Percentiles rank a stretch among this genome's conserved stretches.
Evolutionary conservation across 306 rosid species (phyloP).

Genomic region (Rosa chinensis): DNA sequence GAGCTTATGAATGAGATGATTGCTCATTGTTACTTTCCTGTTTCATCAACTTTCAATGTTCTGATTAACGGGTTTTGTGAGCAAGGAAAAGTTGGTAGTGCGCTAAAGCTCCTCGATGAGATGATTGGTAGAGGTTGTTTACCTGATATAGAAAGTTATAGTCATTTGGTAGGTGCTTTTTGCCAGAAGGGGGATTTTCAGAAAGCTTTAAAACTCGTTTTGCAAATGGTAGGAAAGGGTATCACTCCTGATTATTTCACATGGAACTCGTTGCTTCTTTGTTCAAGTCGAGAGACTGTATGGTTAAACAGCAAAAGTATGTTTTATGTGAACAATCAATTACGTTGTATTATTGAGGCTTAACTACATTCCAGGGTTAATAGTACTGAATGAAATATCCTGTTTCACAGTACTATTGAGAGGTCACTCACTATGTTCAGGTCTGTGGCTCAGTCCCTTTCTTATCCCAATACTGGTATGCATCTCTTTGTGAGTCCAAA

Average conservation of each 20-base stretch:
- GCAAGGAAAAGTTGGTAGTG: constrained; percentile 52
- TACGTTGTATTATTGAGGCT: constrained; percentile 25
- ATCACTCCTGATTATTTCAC: constrained; percentile 44
- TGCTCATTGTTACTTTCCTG: constrained; percentile 46
- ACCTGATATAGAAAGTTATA: constrained; percentile 44
- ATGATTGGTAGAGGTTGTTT: constrained; percentile 55
- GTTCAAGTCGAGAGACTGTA: constrained; percentile 34
- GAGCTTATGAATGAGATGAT: constrained; percentile 72
- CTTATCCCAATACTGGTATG: background rate
- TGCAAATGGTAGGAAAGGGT: constrained; percentile 52
- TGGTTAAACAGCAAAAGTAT: constrained; percentile 29
- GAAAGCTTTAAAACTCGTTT: constrained; percentile 43
- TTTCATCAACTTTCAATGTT: constrained; percentile 55
- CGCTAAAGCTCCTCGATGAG: constrained; percentile 58
- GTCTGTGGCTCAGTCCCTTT: background rate
- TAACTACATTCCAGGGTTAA: background rate
- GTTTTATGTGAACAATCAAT: constrained; percentile 22
- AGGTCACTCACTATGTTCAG: background rate
- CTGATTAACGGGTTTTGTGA: constrained; percentile 51
- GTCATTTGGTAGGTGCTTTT: constrained; percentile 40
- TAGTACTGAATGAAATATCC: background rate
- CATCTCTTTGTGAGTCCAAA: background rate
- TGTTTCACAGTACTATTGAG: background rate
- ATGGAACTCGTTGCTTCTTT: constrained; percentile 55
- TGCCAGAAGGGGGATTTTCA: constrained; percentile 56